phyloP scores from a whole-genome alignment of 192 early-diverging fungal species.

The Linnemannia zychae region DNA sequence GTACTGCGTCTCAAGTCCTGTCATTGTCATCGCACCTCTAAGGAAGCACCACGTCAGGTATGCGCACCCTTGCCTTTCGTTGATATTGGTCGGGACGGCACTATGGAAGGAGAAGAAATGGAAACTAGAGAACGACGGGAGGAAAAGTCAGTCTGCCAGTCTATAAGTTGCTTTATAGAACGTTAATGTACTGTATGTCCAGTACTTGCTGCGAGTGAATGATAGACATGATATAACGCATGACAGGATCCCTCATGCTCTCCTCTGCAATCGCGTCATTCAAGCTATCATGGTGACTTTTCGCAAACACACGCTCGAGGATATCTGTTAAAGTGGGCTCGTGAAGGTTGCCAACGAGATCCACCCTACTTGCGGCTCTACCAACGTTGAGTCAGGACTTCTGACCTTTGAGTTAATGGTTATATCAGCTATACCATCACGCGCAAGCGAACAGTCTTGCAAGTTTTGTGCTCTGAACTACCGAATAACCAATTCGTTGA shows the following conservation, averaged over 20 bases:
- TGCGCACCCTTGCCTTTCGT: slow-evolving; percentile 11
- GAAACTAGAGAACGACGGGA: slow-evolving; percentile 8
- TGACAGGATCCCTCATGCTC: slow-evolving; percentile 15
- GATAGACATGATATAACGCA: slow-evolving; percentile 8
- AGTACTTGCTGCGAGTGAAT: slow-evolving; percentile 7
- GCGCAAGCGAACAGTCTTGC: background rate
- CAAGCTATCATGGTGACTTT: slow-evolving; percentile 1
- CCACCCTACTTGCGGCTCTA: slow-evolving; percentile 12
- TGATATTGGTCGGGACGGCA: slow-evolving; percentile 8
- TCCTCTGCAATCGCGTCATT: background rate
- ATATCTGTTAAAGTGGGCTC: background rate
- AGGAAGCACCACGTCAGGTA: slow-evolving; percentile 14
- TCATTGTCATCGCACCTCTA: slow-evolving; percentile 20
- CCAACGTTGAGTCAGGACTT: background rate
- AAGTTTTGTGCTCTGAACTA: background rate
- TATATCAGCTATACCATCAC: background rate
- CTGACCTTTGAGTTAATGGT: background rate
- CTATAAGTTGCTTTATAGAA: too few species aligned
- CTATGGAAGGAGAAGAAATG: slow-evolving; percentile 14
- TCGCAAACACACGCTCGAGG: slow-evolving; percentile 14
- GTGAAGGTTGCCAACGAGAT: slow-evolving; percentile 1
- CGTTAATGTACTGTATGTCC: too few species aligned
- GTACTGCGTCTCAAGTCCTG: slow-evolving; percentile 20
- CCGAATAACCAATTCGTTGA: too few species aligned
- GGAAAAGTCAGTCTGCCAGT: background rate